Evolutionary conservation across 805 yeast species (phyloP), one percentile per base, ranked within the genome.

Genomic region (Lachancea meyersii): DNA sequence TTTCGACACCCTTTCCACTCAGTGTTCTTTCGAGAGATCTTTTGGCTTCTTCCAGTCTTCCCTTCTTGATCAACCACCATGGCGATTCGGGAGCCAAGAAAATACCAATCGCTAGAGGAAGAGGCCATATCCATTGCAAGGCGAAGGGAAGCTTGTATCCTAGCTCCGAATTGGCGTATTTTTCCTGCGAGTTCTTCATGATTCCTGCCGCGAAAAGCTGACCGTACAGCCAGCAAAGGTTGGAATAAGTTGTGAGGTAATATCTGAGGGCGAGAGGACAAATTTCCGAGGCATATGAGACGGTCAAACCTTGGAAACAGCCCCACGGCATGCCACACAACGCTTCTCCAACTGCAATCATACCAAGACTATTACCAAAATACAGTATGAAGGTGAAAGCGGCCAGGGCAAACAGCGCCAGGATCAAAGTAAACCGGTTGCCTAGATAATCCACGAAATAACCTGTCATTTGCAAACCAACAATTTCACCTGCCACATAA

Each of bases 81-180:
- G 82, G 82, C 8, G 78, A 72, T 43, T 77, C 82, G 10, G 82
- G 82, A 32, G 78, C 73, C 4, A 73, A 55, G 41, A 45, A 63
- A 10, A 71, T 64, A 14, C 70, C 68, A 41, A 67, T 51, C 22
- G 69, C 50, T 21, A 78, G 54, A 30, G 78, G 77, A 9, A 69
- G 54, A 10, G 79, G 74, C 80, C 80, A 78, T 4, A 68, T 57
- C 82, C 82, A 78, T 60, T 78, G 84, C 9, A 77, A 45, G 2
- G 77, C 81, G 54, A 73, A 76, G 8, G 83, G 82, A 31, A 75
- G 64, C 43, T 69, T 64, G 57, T 74, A 79, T 5, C 77, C 71
- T 64, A 68, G 52, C 17, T 65, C 52, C 27, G 60, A 41, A 17
- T 49, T 21, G 51, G 44, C 57, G 39, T n/a, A 43, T 31, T 36